phyloP scores from a whole-genome alignment of 2,329 filamentous ascomycete species.

The Paecilomyces sp. region DNA sequence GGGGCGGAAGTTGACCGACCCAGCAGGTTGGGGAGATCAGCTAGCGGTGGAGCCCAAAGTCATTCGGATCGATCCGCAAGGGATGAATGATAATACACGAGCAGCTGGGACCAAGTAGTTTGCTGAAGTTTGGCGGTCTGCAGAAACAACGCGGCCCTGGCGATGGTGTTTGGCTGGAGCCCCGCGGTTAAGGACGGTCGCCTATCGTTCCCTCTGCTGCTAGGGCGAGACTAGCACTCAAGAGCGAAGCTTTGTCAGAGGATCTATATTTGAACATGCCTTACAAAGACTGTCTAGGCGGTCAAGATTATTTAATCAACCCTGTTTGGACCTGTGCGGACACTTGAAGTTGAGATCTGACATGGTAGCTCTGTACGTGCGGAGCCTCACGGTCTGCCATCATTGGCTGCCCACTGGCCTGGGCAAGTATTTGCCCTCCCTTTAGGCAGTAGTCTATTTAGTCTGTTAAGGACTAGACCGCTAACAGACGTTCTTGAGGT shows the following conservation, averaged over 20 bases:
- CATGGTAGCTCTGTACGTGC: not conserved
- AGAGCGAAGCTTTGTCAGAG: not conserved
- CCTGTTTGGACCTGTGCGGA: not conserved
- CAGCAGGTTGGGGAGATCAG: not conserved
- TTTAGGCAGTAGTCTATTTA: not conserved
- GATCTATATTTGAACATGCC: not conserved
- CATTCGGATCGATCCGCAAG: not conserved
- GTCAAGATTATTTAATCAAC: not conserved
- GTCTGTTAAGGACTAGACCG: not conserved
- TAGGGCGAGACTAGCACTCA: not conserved
- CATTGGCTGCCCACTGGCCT: not conserved
- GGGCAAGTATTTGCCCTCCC: not conserved
- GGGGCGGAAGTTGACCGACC: not conserved
- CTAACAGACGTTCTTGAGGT: not conserved
- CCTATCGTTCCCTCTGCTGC: not conserved
- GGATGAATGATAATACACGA: not conserved
- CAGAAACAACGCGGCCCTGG: not conserved
- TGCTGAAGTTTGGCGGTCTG: not conserved
- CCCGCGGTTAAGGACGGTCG: not conserved
- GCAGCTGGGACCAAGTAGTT: not conserved
- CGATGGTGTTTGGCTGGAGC: not conserved
- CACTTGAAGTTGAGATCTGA: not conserved
- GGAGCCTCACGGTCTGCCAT: not conserved
- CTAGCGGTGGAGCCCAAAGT: not conserved
- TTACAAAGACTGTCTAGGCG: not conserved